Percentiles rank a stretch among this genome's conserved stretches.
phyloP scores from a whole-genome alignment of 345 rosid species.

The Ailanthus altissimus region DNA sequence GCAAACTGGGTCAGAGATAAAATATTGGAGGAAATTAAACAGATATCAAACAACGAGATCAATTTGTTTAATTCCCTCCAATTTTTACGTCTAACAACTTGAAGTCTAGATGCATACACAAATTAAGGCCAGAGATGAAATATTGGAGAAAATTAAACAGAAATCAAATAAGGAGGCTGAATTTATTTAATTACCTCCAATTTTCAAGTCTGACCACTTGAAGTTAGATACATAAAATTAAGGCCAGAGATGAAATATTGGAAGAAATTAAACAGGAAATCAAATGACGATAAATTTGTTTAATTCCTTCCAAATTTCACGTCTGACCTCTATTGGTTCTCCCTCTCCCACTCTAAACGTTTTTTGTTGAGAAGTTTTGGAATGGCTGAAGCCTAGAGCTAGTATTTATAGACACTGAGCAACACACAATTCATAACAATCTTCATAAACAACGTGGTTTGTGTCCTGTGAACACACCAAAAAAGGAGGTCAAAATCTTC shows the following conservation, averaged over 20 bases:
- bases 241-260: background rate
- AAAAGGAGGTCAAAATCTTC: background rate
- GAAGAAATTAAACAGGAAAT: background rate
- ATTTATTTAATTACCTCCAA: background rate
- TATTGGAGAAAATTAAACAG: background rate
- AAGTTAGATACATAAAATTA: background rate
- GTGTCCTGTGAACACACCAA: background rate
- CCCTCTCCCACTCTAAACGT: background rate
- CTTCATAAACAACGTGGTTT: background rate
- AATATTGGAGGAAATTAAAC: slow-evolving; percentile 17
- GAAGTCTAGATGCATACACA: background rate
- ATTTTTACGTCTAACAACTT: background rate
- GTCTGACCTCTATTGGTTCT: background rate
- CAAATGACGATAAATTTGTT: background rate
- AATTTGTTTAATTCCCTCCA: slow-evolving; percentile 4
- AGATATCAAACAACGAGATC: background rate
- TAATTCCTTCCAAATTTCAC: slow-evolving; percentile 9
- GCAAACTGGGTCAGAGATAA: background rate
- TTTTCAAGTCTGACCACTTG: slow-evolving; percentile 1
- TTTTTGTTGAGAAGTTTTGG: background rate
- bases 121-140: background rate
- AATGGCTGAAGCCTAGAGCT: background rate
- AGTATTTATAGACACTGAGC: background rate
- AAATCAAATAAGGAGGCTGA: background rate
- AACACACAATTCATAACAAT: background rate